A percentile compares a stretch with the other conserved stretches of the same genome.
These are phyloP conservation scores for Cicer cuneatum DNA, from an alignment of 306 rosid genomes.

Conservation along the genomic window DNA sequence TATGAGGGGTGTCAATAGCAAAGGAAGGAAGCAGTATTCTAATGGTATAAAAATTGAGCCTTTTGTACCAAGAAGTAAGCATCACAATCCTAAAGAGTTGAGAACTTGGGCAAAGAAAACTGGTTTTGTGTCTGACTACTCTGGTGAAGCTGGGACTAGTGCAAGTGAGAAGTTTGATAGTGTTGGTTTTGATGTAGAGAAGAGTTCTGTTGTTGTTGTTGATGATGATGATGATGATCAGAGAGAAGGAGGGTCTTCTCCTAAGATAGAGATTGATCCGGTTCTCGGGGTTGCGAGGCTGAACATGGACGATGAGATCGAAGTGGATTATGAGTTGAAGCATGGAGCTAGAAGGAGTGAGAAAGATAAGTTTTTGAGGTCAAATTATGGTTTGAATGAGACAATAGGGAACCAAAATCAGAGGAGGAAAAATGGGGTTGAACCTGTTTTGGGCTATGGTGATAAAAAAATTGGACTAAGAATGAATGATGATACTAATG, in stretches of 20 bases:
- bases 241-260: slow-evolving; percentile 66
- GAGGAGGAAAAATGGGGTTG: slow-evolving; percentile 54
- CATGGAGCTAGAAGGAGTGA: slow-evolving; percentile 53
- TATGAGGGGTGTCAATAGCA: slow-evolving; percentile 42
- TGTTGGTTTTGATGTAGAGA: slow-evolving; percentile 40
- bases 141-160: slow-evolving; percentile 67
- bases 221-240: slow-evolving; percentile 46
- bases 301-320: slow-evolving; percentile 63
- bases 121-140: slow-evolving; percentile 83
- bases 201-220: neutral
- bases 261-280: slow-evolving; percentile 88
- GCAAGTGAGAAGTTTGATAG: slow-evolving; percentile 62
- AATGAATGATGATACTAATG: slow-evolving; percentile 52
- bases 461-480: slow-evolving; percentile 52
- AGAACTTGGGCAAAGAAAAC: slow-evolving; percentile 91
- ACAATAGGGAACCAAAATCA: slow-evolving; percentile 40
- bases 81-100: slow-evolving; percentile 76
- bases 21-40: slow-evolving; percentile 46
- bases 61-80: slow-evolving; percentile 64
- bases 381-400: slow-evolving; percentile 54
- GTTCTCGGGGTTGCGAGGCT: slow-evolving; percentile 69
- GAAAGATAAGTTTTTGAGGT: slow-evolving; percentile 48
- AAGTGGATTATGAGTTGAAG: slow-evolving; percentile 47
- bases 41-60: slow-evolving; percentile 56
- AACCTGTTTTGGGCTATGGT: slow-evolving; percentile 45